Conservation (phyloP, 768 basidiomycete species). For the Lactarius pseudohatsudake region DNA sequence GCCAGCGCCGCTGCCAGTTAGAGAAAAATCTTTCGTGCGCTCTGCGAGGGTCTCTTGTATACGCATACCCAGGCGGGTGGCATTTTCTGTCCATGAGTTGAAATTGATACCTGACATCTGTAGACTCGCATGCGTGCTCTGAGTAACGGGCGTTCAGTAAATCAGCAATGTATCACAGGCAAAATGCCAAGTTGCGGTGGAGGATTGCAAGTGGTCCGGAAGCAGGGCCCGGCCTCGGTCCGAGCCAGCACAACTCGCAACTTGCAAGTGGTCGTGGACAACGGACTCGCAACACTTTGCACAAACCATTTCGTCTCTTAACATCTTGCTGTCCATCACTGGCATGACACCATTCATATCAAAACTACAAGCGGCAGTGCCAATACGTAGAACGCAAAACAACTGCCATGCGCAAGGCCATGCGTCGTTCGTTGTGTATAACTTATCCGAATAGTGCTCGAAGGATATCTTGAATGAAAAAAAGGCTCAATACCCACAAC, state of each 20-base stretch:
- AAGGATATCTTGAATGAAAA: not conserved
- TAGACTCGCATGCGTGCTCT: conserved; percentile 8
- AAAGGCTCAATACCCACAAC: not conserved
- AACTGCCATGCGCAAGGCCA: not conserved
- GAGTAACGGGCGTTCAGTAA: not conserved
- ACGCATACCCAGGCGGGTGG: conserved; percentile 76
- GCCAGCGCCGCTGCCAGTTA: conserved; percentile 53
- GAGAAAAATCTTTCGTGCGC: conserved; percentile 68
- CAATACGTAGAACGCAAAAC: not conserved
- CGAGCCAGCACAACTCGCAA: not conserved
- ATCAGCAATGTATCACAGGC: not conserved
- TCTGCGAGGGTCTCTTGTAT: conserved; percentile 83
- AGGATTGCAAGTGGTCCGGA: not conserved
- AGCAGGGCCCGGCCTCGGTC: not conserved
- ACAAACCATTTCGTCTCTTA: not conserved
- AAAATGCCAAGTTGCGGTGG: not conserved
- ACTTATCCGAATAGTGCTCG: not conserved
- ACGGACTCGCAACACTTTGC: no score
- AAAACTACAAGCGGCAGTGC: not conserved
- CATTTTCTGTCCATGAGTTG: conserved; percentile 70
- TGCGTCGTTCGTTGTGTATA: not conserved
- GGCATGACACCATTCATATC: not conserved
- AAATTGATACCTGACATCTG: conserved; percentile 36
- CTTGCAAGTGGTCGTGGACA: no score
- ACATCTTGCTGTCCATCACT: not conserved